Percentiles rank a stretch among this genome's conserved stretches.
Conservation (phyloP, 768 basidiomycete species). For the Lactarius vividus region DNA sequence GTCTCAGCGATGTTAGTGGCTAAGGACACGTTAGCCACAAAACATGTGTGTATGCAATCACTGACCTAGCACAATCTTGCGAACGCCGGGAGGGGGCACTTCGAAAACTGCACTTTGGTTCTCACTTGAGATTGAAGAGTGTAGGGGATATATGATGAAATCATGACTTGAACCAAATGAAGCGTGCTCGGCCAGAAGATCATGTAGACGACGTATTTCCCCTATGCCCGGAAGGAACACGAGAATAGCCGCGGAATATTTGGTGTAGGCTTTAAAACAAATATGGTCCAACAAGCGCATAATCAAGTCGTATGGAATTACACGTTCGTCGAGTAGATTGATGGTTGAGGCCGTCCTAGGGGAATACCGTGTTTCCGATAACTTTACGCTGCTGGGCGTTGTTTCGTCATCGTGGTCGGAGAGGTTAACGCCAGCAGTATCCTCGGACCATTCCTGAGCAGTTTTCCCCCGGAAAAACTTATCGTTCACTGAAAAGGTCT, state of each 20-base stretch:
- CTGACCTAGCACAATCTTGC: constrained; percentile 93
- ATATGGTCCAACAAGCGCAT: constrained; percentile 76
- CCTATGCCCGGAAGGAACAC: constrained; percentile 94
- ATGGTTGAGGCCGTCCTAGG: constrained; percentile 69
- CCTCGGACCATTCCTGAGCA: constrained; percentile 78
- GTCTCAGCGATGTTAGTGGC: constrained; percentile 96
- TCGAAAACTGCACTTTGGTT: constrained; percentile 91
- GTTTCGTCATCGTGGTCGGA: constrained; percentile 65
- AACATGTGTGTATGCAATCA: constrained; percentile 19
- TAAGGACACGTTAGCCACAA: constrained; percentile 32
- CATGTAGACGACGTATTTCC: constrained; percentile 87
- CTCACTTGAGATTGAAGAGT: constrained; percentile 91
- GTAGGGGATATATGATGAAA: constrained; percentile 82
- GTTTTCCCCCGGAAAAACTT: constrained; percentile 62
- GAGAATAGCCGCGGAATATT: constrained; percentile 77
- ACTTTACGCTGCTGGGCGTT: constrained; percentile 45
- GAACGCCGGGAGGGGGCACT: constrained; percentile 68
- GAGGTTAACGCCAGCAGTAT: constrained; percentile 42
- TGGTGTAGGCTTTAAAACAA: constrained; percentile 59
- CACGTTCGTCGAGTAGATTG: constrained; percentile 81
- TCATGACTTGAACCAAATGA: constrained; percentile 57
- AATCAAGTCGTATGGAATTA: constrained; percentile 91
- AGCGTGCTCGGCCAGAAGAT: constrained; percentile 73
- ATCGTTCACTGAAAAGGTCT: constrained; percentile 47
- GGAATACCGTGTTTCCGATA: constrained; percentile 77